phyloP scores from a whole-genome alignment of 148 eudicot species.

The Chenopodium formosanum region DNA sequence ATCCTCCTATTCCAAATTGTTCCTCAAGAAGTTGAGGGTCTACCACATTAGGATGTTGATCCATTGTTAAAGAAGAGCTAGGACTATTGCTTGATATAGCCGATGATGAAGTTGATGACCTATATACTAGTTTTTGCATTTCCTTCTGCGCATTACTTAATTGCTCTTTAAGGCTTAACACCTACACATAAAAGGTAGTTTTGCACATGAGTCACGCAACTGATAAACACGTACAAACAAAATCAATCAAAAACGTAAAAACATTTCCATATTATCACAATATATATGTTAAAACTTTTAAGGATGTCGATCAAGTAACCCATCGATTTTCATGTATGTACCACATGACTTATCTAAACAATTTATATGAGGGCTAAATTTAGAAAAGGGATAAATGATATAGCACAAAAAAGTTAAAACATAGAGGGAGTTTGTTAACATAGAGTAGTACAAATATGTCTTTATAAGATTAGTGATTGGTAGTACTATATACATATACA shows the following conservation, averaged over 20 bases:
- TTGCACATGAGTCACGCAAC: too few species aligned
- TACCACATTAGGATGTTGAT: constrained; percentile 28
- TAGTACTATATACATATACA: background rate
- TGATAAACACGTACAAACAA: too few species aligned
- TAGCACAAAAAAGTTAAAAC: background rate
- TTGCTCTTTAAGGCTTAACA: constrained; percentile 50
- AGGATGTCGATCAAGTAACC: too few species aligned
- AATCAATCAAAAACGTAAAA: too few species aligned
- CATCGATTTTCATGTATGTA: too few species aligned
- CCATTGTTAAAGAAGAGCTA: constrained; percentile 57
- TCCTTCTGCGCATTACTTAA: constrained; percentile 59
- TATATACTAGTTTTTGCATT: constrained; percentile 33
- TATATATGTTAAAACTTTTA: too few species aligned
- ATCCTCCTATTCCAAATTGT: constrained; percentile 28
- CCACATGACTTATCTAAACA: too few species aligned
- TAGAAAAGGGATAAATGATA: background rate
- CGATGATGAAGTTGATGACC: constrained; percentile 28
- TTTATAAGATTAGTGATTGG: background rate
- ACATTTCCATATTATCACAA: too few species aligned
- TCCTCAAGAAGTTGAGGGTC: constrained; percentile 14
- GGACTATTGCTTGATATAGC: constrained; percentile 58
- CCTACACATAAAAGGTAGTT: constrained; percentile 23
- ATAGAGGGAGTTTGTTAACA: background rate
- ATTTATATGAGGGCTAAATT: background rate
- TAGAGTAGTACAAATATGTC: background rate